phyloP scores from a whole-genome alignment of 495 filamentous ascomycete species.

The Lepidopterella palustris region DNA sequence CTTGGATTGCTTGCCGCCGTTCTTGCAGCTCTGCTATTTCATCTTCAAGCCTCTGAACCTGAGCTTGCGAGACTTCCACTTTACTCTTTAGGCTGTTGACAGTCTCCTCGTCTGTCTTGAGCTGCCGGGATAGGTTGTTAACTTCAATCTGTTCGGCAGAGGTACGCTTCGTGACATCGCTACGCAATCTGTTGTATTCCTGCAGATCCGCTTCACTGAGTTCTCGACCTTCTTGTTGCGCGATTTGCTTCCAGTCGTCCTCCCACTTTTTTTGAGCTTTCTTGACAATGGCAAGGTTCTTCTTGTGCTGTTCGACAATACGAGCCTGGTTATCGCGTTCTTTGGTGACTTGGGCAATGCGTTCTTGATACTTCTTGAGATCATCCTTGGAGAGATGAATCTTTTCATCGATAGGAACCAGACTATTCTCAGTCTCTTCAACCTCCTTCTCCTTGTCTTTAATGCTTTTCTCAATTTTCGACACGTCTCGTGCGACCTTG shows the following conservation, averaged over 20 bases:
- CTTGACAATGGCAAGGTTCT: constrained; percentile 73
- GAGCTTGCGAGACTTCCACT: constrained; percentile 68
- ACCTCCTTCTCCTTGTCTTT: constrained; percentile 81
- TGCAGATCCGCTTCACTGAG: constrained; percentile 80
- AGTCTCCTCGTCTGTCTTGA: constrained; percentile 83
- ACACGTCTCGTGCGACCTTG: constrained; percentile 68
- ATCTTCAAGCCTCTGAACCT: constrained; percentile 61
- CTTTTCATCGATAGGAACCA: constrained; percentile 90
- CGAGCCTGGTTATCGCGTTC: constrained; percentile 64
- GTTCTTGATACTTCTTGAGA: constrained; percentile 56
- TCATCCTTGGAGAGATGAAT: constrained; percentile 72
- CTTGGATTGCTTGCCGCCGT: constrained; percentile 54
- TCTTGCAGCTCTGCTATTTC: constrained; percentile 66
- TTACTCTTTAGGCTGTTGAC: constrained; percentile 80
- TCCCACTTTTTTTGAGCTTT: constrained; percentile 90
- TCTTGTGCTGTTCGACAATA: constrained; percentile 63
- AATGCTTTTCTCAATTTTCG: constrained; percentile 74
- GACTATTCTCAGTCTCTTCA: constrained; percentile 72
- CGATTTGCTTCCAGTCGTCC: constrained; percentile 70
- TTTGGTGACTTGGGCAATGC: constrained; percentile 63
- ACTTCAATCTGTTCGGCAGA: constrained; percentile 75
- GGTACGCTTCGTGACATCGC: constrained; percentile 79
- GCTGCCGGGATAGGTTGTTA: constrained; percentile 73
- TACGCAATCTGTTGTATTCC: constrained; percentile 78
- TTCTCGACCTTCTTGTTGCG: constrained; percentile 79